phyloP scores from a whole-genome alignment of 1,284 basidiomycete species.

The Trichosporon sp. region DNA sequence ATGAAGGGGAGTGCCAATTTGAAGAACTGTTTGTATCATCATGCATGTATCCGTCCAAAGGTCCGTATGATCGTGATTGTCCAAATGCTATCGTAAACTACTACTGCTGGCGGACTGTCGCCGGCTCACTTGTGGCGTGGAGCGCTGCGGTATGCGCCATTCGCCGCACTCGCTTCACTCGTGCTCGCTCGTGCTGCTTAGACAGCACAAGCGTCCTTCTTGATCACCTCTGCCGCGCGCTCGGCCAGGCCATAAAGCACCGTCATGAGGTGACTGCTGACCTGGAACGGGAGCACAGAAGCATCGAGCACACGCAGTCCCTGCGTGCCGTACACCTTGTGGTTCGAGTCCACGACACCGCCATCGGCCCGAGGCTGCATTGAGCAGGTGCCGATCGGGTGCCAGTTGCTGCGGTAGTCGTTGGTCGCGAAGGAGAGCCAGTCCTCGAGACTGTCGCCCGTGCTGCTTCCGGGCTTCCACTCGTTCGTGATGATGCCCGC shows the following conservation, averaged over 20 bases:
- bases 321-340: constrained; percentile 52
- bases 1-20: too few species aligned
- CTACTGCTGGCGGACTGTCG: too few species aligned
- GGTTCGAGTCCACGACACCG: constrained; percentile 61
- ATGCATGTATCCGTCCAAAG: not conserved
- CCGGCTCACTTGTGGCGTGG: too few species aligned
- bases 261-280: constrained; percentile 53
- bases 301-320: constrained; percentile 61
- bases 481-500: constrained; percentile 43
- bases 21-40: not conserved
- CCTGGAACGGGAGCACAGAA: constrained; percentile 58
- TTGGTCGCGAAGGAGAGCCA: constrained; percentile 54
- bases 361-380: constrained; percentile 66
- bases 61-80: not conserved
- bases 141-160: too few species aligned
- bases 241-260: constrained; percentile 51
- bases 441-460: constrained; percentile 40
- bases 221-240: constrained; percentile 49
- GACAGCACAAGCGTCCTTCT: constrained; percentile 29
- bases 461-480: constrained; percentile 46
- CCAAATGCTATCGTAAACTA: not conserved
- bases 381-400: constrained; percentile 65
- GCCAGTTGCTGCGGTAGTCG: constrained; percentile 47
- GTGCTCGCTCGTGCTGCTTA: constrained; percentile 1
- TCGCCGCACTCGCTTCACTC: not conserved